These are phyloP conservation scores for Globisporangium acanthophoron DNA, from an alignment of 352 stramenopile species.

Conservation along the genomic window DNA sequence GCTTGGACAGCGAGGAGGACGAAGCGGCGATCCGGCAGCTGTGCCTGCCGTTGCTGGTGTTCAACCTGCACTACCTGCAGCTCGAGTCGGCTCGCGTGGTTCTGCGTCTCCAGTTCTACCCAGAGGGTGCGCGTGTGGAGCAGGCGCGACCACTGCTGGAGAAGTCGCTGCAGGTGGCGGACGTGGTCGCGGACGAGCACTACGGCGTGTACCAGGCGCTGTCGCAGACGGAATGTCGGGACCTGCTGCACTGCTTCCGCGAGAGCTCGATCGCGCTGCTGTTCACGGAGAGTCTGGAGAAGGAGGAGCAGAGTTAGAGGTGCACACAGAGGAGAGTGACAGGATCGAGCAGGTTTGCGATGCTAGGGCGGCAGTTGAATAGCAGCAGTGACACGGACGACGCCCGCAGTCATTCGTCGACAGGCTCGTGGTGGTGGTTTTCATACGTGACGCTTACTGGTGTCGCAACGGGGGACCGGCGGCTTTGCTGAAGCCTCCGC, in stretches of 20 bases:
- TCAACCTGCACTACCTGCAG: slow-evolving; percentile 74
- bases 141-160: slow-evolving; percentile 55
- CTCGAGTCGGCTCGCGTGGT: slow-evolving; percentile 70
- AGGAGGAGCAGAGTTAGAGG: neutral
- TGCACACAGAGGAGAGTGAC: neutral
- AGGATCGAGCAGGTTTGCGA: neutral
- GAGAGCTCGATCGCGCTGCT: slow-evolving; percentile 63
- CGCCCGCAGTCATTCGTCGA: neutral
- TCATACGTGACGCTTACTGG: neutral
- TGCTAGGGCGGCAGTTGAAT: neutral
- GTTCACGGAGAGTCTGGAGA: slow-evolving; percentile 30
- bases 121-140: slow-evolving; percentile 41
- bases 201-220: slow-evolving; percentile 63
- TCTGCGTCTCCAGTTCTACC: slow-evolving; percentile 66
- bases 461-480: slow-evolving; percentile 14
- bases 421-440: neutral
- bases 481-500: slow-evolving; percentile 33
- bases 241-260: slow-evolving; percentile 59
- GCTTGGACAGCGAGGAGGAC: slow-evolving; percentile 34
- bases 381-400: neutral
- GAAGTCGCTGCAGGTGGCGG: slow-evolving; percentile 70
- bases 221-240: slow-evolving; percentile 52
- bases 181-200: slow-evolving; percentile 74
- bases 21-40: slow-evolving; percentile 35
- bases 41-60: slow-evolving; percentile 66